A percentile compares a stretch with the other conserved stretches of the same genome.
Conservation (phyloP, 306 rosid genomes). For the Malus fusca region DNA sequence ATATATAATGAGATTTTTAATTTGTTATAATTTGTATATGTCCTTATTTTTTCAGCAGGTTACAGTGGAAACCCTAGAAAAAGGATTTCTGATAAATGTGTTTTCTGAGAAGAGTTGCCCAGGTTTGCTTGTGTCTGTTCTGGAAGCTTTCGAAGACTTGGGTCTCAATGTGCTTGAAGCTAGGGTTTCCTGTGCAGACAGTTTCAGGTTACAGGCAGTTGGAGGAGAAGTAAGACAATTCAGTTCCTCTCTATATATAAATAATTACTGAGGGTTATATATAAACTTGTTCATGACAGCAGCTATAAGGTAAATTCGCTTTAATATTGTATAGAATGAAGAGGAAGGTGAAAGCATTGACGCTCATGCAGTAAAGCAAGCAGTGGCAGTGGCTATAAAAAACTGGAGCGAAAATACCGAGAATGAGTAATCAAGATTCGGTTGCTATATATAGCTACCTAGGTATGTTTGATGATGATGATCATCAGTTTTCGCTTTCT, state of each 20-base stretch:
- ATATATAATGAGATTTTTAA: neutral
- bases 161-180: constrained; percentile 84
- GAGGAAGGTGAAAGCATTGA: constrained; percentile 38
- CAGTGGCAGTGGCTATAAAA: constrained; percentile 41
- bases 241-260: neutral
- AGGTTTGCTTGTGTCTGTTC: constrained; percentile 76
- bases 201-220: constrained; percentile 73
- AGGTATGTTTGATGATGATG: neutral
- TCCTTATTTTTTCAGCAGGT: constrained; percentile 40
- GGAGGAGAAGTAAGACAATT: constrained; percentile 71
- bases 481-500: neutral
- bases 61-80: constrained; percentile 78
- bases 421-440: constrained; percentile 21
- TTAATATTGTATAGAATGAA: constrained; percentile 27
- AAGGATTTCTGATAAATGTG: constrained; percentile 73
- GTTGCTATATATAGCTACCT: neutral
- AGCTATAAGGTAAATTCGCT: neutral
- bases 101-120: constrained; percentile 57
- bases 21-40: neutral
- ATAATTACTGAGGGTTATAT: neutral
- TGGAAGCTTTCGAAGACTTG: constrained; percentile 82
- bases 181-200: constrained; percentile 95
- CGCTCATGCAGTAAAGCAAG: constrained; percentile 40
- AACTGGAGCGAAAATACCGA: constrained; percentile 39
- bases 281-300: neutral